Base-by-base conservation (phyloP, 345 rosid species). In the Eucalyptus sp. region DNA sequence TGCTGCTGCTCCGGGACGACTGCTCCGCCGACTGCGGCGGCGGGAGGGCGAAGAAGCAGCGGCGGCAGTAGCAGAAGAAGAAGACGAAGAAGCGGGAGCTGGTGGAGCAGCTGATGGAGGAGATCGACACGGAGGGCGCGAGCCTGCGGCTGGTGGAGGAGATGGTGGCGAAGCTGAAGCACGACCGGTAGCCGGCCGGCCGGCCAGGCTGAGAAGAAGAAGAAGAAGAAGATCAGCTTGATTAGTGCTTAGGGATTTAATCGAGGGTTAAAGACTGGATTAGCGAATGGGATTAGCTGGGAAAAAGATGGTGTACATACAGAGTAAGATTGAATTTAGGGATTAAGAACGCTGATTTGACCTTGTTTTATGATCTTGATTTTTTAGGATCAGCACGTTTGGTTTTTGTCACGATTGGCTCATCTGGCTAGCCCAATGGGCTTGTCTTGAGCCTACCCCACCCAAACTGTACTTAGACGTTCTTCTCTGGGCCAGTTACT, bases 161-260 rank as follows among this genome's bases (percentile, higher is more conserved):
- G 89, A 95, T 95, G 97, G 92, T 96, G 56, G 96, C 96, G 22
- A 97, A 93, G 91, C 95, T 95, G 85, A 94, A 86, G 94, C 94
- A n/a, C 92, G 88, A 88, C 14, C 50, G 15, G 20, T 11, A 66
- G n/a, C 41, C 41, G 56, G 56, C 56, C 62, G 54, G 60, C 43
- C 43, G 43, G 43, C 44, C 44, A 43, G 44, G 44, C 44, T 7
- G 44, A 43, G 44, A 43, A 43, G 44, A 43, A 43, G 44, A 43
- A 43, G 44, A 43, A 43, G 50, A 49, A 11, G 13, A 49, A 49
- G 50, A 43, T 43, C 43, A 43, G 44, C 44, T 43, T 43, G 44
- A 43, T 43, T 43, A 43, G 44, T 43, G 44, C 6, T 43, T 43
- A 43, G 44, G 44, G 44, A 43, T 43, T 43, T 43, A 43, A 43